These are phyloP conservation scores for Phytophthora uliginosa DNA, from an alignment of 352 stramenopile species.

Conservation along the genomic window DNA sequence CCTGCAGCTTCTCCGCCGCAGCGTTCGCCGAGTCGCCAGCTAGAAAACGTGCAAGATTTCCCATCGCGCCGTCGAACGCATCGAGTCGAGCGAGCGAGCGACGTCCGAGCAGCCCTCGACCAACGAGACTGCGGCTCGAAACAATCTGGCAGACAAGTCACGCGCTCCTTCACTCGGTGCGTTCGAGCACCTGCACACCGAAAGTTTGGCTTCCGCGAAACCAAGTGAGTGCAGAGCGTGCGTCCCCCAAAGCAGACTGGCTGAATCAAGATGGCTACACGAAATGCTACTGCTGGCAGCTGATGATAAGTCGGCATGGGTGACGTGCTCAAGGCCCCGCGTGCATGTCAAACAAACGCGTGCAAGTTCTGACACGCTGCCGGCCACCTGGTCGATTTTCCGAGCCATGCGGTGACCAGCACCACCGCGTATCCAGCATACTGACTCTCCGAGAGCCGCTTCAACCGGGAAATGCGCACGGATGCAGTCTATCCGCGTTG, in stretches of 20 bases:
- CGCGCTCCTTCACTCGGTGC: not conserved
- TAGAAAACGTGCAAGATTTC: slow-evolving; percentile 33
- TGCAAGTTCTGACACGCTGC: not conserved
- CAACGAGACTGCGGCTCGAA: slow-evolving; percentile 18
- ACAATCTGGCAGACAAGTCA: slow-evolving; percentile 16
- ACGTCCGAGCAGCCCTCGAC: slow-evolving; percentile 12
- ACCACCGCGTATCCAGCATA: slow-evolving; percentile 10
- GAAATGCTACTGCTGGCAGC: slow-evolving; percentile 4
- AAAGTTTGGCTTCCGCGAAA: slow-evolving; percentile 21
- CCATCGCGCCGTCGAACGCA: slow-evolving; percentile 19
- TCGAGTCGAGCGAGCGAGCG: slow-evolving; percentile 11
- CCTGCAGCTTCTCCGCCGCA: slow-evolving; percentile 8
- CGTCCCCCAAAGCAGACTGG: slow-evolving; percentile 19
- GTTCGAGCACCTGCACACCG: slow-evolving; percentile 12
- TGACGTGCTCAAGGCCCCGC: not conserved
- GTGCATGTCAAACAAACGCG: slow-evolving; percentile 14
- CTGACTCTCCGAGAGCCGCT: slow-evolving; percentile 10
- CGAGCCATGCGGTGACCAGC: slow-evolving; percentile 15
- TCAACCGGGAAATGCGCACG: slow-evolving; percentile 4
- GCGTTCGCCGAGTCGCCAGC: slow-evolving; percentile 4
- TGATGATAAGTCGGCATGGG: not conserved
- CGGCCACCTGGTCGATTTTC: slow-evolving; percentile 21
- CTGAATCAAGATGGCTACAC: slow-evolving; percentile 20
- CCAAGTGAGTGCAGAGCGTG: slow-evolving; percentile 8
- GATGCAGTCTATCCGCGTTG: slow-evolving; percentile 7